phyloP scores from a whole-genome alignment of 306 rosid species.

The Lathyrus aphaca region DNA sequence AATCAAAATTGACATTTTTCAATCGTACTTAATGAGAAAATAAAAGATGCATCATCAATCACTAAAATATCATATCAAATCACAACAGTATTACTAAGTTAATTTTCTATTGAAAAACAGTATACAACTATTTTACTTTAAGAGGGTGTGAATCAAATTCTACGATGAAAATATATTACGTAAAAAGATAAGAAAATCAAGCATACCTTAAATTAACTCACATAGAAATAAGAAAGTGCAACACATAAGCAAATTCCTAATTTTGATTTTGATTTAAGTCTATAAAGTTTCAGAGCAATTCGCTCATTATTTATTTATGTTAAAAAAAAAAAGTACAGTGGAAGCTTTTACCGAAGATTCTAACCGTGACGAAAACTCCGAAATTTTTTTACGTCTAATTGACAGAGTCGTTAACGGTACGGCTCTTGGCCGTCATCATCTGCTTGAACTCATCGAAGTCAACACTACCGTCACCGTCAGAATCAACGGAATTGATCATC shows the following conservation, averaged over 20 bases:
- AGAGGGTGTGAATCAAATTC: too few relatives aligned
- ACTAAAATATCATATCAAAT: too few relatives aligned
- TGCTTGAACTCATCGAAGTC: constrained; percentile 72
- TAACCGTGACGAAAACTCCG: not conserved
- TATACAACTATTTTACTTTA: too few relatives aligned
- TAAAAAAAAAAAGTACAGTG: constrained; percentile 20
- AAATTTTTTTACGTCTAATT: not conserved
- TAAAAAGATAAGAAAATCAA: too few relatives aligned
- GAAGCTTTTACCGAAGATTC: constrained; percentile 8
- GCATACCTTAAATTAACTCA: too few relatives aligned
- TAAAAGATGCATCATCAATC: too few relatives aligned
- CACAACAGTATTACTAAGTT: too few relatives aligned
- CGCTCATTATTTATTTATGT: constrained; percentile 9
- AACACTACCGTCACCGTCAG: constrained; percentile 79
- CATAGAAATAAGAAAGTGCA: too few relatives aligned
- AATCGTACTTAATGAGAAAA: too few relatives aligned
- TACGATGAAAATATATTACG: too few relatives aligned
- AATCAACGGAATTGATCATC: constrained; percentile 76
- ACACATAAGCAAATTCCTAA: not conserved
- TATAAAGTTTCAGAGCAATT: not conserved
- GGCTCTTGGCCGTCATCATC: constrained; percentile 65
- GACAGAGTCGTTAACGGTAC: constrained; percentile 26
- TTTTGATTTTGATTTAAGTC: not conserved
- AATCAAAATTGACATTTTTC: too few relatives aligned
- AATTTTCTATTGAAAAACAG: too few relatives aligned